Conservation (phyloP, 495 filamentous ascomycete species). For the Mytilinidion resinicola region DNA sequence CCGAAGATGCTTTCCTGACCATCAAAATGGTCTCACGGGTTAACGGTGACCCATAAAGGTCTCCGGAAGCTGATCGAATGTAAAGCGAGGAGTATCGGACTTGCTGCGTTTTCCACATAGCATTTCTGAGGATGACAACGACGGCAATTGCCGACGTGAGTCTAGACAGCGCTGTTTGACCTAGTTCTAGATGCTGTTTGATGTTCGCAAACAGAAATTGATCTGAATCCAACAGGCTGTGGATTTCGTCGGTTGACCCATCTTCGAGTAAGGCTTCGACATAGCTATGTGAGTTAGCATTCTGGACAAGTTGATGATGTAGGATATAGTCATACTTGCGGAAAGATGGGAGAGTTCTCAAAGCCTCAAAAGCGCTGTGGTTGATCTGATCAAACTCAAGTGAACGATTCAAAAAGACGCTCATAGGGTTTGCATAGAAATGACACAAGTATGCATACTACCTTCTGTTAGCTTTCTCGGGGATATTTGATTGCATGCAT, state of each 20-base stretch:
- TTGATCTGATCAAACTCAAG: slow-evolving; percentile 38
- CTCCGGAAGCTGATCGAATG: slow-evolving; percentile 21
- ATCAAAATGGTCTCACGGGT: slow-evolving; percentile 23
- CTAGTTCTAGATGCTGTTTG: slow-evolving; percentile 5
- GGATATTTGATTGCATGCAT: slow-evolving; percentile 12
- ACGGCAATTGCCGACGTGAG: slow-evolving; percentile 4
- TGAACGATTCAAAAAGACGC: slow-evolving; percentile 49
- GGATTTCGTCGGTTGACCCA: slow-evolving; percentile 7
- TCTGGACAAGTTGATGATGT: slow-evolving; percentile 41
- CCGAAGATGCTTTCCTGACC: slow-evolving; percentile 28
- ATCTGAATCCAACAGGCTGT: slow-evolving; percentile 23
- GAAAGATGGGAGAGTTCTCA: slow-evolving; percentile 78
- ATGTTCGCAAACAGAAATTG: slow-evolving; percentile 12
- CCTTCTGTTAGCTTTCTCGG: slow-evolving; percentile 3
- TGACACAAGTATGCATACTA: slow-evolving; percentile 94
- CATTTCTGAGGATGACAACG: slow-evolving; percentile 8
- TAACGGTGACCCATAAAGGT: slow-evolving; percentile 22
- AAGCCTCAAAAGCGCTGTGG: slow-evolving; percentile 61
- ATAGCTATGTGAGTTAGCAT: slow-evolving; percentile 29
- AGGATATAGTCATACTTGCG: slow-evolving; percentile 43
- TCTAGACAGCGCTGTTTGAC: slow-evolving; percentile 2
- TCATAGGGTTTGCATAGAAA: slow-evolving; percentile 88
- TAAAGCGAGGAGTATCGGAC: slow-evolving; percentile 21
- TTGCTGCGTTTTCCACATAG: slow-evolving; percentile 13
- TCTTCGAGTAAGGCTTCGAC: slow-evolving; percentile 40